Percentiles rank a stretch among this genome's conserved stretches.
phyloP scores from a whole-genome alignment of 257 asterid species.

The Gentiana dahurica region DNA sequence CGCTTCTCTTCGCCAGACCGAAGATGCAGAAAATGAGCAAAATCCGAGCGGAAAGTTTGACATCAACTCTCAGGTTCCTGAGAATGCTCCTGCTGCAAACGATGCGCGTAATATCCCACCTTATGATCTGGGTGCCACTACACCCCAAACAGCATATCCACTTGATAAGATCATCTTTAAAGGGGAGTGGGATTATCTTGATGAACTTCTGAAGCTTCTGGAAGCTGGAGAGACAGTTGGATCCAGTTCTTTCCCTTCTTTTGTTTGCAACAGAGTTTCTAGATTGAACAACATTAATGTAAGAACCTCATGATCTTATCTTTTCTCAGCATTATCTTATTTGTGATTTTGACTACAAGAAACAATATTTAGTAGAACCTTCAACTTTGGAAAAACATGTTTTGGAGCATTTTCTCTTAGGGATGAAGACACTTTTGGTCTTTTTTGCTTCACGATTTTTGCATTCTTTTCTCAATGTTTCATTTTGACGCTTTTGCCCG shows the following conservation, averaged over 20 bases:
- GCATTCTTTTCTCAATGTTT: too few relatives aligned
- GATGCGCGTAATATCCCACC: conserved; percentile 56
- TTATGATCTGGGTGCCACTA: conserved; percentile 50
- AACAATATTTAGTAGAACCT: too few relatives aligned
- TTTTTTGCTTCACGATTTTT: too few relatives aligned
- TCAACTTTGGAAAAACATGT: too few relatives aligned
- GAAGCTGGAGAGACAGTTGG: conserved; percentile 25
- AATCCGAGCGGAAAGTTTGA: conserved; percentile 26
- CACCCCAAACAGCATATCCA: conserved; percentile 62
- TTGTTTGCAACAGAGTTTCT: conserved; percentile 57
- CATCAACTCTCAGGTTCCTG: conserved; percentile 46
- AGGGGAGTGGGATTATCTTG: conserved; percentile 83
- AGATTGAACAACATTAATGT: conserved; percentile 44
- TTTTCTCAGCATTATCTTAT: background rate
- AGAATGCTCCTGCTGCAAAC: conserved; percentile 17
- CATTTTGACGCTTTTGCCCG: too few relatives aligned
- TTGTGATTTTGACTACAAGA: background rate
- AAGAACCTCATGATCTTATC: conserved; percentile 7
- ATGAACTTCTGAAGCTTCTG: conserved; percentile 39
- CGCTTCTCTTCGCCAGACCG: conserved; percentile 29
- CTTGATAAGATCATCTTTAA: conserved; percentile 59
- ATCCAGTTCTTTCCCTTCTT: conserved; percentile 50
- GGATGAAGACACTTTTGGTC: too few relatives aligned
- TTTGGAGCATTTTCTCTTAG: too few relatives aligned
- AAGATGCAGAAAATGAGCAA: conserved; percentile 29